Conservation (phyloP, 1,284 basidiomycete species). For the Fomes fomentarius region DNA sequence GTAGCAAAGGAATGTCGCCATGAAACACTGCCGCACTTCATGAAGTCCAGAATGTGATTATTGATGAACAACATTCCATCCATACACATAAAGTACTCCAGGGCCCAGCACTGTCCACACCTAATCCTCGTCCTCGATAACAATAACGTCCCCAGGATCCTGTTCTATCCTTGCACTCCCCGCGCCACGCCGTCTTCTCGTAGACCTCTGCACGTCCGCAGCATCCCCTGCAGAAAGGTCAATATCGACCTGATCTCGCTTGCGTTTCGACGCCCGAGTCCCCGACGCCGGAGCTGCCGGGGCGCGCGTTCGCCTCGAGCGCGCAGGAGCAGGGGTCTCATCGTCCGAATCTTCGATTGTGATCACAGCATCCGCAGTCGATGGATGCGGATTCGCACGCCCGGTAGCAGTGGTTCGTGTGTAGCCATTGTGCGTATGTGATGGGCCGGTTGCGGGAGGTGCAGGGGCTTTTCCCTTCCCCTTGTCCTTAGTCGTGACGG, state of each 20-base stretch:
- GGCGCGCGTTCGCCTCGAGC: slow-evolving; percentile 3
- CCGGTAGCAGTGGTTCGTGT: no score
- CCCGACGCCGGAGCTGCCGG: not conserved
- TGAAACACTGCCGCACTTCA: no score
- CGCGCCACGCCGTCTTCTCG: slow-evolving; percentile 19
- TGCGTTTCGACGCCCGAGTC: slow-evolving; percentile 28
- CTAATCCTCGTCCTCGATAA: slow-evolving; percentile 41
- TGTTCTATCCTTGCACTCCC: slow-evolving; percentile 21
- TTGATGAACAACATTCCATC: no score
- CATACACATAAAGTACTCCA: no score
- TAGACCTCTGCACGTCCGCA: slow-evolving; percentile 6
- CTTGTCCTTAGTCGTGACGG: slow-evolving; percentile 29
- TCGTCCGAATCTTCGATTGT: slow-evolving; percentile 56
- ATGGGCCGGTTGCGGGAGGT: slow-evolving; percentile 18
- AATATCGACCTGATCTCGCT: slow-evolving; percentile 26
- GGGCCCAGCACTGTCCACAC: no score
- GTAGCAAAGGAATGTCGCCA: no score
- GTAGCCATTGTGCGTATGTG: slow-evolving; percentile 20
- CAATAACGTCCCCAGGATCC: slow-evolving; percentile 40
- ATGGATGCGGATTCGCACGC: slow-evolving; percentile 3
- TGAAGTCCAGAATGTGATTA: no score
- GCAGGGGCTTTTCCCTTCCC: slow-evolving; percentile 37
- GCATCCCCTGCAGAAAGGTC: slow-evolving; percentile 25
- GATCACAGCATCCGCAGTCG: slow-evolving; percentile 39
- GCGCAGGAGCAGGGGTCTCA: slow-evolving; percentile 33